Evolutionary conservation across 495 filamentous ascomycete genomes (phyloP).

Genomic region (Hypoxylon fuscum): DNA sequence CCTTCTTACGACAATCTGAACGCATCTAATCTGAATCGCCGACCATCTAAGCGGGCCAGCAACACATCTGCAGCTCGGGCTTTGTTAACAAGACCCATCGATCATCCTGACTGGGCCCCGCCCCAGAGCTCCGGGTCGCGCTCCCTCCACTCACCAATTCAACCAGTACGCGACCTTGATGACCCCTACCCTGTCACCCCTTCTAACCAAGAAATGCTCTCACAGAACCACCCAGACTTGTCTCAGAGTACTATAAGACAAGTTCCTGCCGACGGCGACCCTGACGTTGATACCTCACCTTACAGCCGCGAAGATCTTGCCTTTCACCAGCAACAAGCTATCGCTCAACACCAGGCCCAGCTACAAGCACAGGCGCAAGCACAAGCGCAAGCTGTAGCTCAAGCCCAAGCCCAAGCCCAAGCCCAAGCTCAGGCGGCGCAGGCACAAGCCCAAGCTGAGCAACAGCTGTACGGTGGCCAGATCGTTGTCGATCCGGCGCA

Average conservation of each 20-base stretch:
- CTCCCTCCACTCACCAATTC: slow-evolving; percentile 55
- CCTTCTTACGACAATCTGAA: slow-evolving; percentile 55
- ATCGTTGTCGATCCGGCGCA: slow-evolving; percentile 44
- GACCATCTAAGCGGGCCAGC: slow-evolving; percentile 60
- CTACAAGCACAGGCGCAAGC: slow-evolving; percentile 42
- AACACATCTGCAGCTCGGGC: slow-evolving; percentile 43
- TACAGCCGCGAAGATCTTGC: slow-evolving; percentile 53
- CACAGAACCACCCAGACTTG: slow-evolving; percentile 50
- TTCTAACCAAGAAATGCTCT: slow-evolving; percentile 51
- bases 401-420: slow-evolving; percentile 38
- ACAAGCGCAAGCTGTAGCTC: slow-evolving; percentile 26
- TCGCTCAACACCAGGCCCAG: slow-evolving; percentile 50
- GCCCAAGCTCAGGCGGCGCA: slow-evolving; percentile 38
- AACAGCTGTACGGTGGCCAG: slow-evolving; percentile 47
- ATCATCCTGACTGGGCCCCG: slow-evolving; percentile 52
- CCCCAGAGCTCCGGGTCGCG: slow-evolving; percentile 49
- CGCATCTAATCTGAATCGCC: slow-evolving; percentile 50
- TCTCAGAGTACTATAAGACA: slow-evolving; percentile 53
- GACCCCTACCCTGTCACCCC: slow-evolving; percentile 45
- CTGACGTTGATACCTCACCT: slow-evolving; percentile 45
- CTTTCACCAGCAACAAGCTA: slow-evolving; percentile 52
- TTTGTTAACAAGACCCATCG: slow-evolving; percentile 44
- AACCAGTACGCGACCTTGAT: slow-evolving; percentile 53
- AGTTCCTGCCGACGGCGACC: slow-evolving; percentile 40
- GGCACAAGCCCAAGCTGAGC: slow-evolving; percentile 40